Base-by-base conservation (phyloP, 2,329 filamentous ascomycete genomes). In the Colletotrichum sp. region DNA sequence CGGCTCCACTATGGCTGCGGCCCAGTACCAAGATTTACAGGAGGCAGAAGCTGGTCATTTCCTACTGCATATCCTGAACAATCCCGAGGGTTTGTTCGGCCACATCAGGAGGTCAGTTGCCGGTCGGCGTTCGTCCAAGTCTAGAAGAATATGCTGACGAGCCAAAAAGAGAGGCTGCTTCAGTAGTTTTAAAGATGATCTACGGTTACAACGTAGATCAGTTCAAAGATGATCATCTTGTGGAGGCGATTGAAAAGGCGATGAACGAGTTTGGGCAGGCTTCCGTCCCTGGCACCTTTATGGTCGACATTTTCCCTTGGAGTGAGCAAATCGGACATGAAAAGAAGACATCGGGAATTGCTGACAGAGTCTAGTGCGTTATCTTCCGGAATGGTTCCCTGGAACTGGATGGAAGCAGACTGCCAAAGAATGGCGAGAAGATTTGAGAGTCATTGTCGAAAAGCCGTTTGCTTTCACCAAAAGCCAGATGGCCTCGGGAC, bases 21-120 rank as follows among this genome's bases (percentile, higher is more conserved):
- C 83, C 1, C 83, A 85, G 24, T 89, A 87, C 72, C 79, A 87
- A 34, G 49, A 76, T 0, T 57, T 88, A 2, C 87, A 89, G 70
- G 86, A 90, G 59, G 79, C 80, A 1, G 88, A 90, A 70, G 83
- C 83, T 5, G 81, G 83, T 3, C 85, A 85, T 3, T 88, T 89
- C 62, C 79, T 90, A 7, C 80, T 87, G 32, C 84, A 85, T 12
- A 76, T 88, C 0, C 78, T 88, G 32, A 79, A 86, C 2, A 80
- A 84, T 0, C 87, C 86, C 0, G 77, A 84, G 5, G 78, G 82
- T 1, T 73, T 89, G 13, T 55, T 84, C 1, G 75, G 85, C 4
- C 87, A 90, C 66, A 83, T 90, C 6, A 81, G 83, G 65, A 88
- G 80, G 87, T 87, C 70, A 73, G 83, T 82, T 1, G 24, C 7